phyloP scores from a whole-genome alignment of 257 asterid species.

The Sherardia arvensis region DNA sequence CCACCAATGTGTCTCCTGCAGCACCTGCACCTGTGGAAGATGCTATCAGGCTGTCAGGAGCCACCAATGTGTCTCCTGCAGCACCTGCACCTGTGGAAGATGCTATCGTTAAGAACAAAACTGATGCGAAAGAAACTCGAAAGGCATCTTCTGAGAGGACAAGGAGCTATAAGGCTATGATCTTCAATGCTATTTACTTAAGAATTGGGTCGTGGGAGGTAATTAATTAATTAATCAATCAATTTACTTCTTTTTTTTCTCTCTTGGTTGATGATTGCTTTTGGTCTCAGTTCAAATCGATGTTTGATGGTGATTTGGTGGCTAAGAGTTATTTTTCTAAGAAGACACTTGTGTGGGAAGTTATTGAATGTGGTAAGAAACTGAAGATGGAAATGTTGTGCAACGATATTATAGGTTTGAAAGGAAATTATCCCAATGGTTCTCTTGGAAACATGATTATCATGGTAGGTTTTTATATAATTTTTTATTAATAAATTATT shows the following conservation, averaged over 20 bases:
- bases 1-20: constrained; percentile 18
- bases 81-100: no score
- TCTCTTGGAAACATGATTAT: constrained; percentile 49
- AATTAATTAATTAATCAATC: no score
- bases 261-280: constrained; percentile 12
- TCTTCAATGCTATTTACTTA: constrained; percentile 53
- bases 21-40: constrained; percentile 18
- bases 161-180: constrained; percentile 59
- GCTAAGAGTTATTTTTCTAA: constrained; percentile 89
- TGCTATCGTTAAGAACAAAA: no score
- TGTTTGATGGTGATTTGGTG: constrained; percentile 79
- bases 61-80: constrained; percentile 19
- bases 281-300: constrained; percentile 64
- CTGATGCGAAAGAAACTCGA: constrained; percentile 26
- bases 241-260: no score
- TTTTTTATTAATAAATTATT: no score
- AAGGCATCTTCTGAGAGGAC: constrained; percentile 41
- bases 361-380: constrained; percentile 74
- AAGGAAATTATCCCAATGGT: constrained; percentile 55
- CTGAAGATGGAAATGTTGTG: constrained; percentile 89
- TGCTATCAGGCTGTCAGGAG: constrained; percentile 32
- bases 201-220: constrained; percentile 93
- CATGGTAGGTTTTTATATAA: constrained; percentile 39
- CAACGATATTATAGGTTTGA: constrained; percentile 65
- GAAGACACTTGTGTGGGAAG: constrained; percentile 92